Evolutionary conservation across 257 asterid species (phyloP).

Genomic region (Solanum stenotomum): DNA sequence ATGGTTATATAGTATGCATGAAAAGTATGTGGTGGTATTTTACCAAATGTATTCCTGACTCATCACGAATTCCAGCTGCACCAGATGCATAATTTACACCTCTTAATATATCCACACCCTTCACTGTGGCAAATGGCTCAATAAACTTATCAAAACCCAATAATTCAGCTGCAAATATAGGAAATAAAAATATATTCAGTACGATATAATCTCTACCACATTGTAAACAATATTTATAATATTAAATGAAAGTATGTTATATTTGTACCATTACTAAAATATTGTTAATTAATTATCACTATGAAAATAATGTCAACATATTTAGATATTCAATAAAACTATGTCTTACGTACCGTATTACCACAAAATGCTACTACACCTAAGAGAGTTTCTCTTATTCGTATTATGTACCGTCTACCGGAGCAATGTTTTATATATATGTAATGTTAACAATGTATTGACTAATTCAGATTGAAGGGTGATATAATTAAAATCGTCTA

Average conservation of each 20-base stretch:
- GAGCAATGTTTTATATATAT: background rate
- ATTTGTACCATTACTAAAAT: background rate
- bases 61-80: conserved; percentile 27
- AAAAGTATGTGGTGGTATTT: background rate
- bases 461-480: background rate
- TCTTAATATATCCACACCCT: background rate
- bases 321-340: background rate
- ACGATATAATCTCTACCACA: background rate
- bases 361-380: background rate
- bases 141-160: conserved; percentile 18
- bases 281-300: background rate
- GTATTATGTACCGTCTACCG: no score
- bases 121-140: conserved; percentile 18
- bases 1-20: background rate
- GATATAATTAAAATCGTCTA: background rate
- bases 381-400: background rate
- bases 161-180: conserved; percentile 12
- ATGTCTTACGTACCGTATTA: background rate
- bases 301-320: background rate
- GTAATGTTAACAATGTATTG: background rate
- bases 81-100: conserved; percentile 40
- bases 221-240: background rate
- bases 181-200: background rate
- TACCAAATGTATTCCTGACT: conserved; percentile 16
- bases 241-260: background rate